phyloP scores from a whole-genome alignment of 192 early-diverging fungal genomes.

The Bifiguratus adelaidae region DNA sequence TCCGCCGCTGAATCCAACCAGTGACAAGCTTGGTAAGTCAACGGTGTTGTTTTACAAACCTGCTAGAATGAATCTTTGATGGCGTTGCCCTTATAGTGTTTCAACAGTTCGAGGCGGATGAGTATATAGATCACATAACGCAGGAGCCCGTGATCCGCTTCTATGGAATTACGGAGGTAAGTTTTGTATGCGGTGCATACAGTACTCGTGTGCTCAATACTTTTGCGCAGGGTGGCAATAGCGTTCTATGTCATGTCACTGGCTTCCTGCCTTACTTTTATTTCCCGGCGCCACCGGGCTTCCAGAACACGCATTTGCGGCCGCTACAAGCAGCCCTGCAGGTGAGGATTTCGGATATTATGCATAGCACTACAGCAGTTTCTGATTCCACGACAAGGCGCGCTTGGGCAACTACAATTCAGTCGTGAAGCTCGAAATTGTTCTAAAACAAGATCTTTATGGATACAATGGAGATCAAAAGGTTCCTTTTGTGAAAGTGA shows the following conservation, averaged over 20 bases:
- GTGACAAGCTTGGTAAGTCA: slow-evolving; percentile 21
- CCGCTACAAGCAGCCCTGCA: slow-evolving; percentile 37
- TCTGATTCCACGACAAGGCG: too few relatives aligned
- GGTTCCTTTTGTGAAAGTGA: slow-evolving; percentile 72
- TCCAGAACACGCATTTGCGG: slow-evolving; percentile 47
- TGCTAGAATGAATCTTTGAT: neutral
- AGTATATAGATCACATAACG: slow-evolving; percentile 41
- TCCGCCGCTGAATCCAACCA: slow-evolving; percentile 15
- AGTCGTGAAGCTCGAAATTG: slow-evolving; percentile 62
- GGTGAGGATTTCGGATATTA: too few relatives aligned
- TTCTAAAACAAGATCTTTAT: slow-evolving; percentile 71
- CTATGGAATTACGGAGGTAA: slow-evolving; percentile 77
- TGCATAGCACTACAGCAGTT: too few relatives aligned
- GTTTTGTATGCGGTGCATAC: neutral
- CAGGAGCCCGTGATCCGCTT: slow-evolving; percentile 60
- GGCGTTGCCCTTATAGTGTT: slow-evolving; percentile 47
- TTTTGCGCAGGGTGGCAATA: slow-evolving; percentile 57
- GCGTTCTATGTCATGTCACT: slow-evolving; percentile 81
- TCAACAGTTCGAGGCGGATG: slow-evolving; percentile 94
- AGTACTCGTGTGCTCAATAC: neutral
- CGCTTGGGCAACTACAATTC: too few relatives aligned
- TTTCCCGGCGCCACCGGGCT: slow-evolving; percentile 77
- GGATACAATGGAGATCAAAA: slow-evolving; percentile 80
- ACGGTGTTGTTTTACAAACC: neutral
- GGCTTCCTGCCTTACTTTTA: slow-evolving; percentile 94